Conservation (phyloP, 2,329 filamentous ascomycete species). For the Penicillium corylophilum region DNA sequence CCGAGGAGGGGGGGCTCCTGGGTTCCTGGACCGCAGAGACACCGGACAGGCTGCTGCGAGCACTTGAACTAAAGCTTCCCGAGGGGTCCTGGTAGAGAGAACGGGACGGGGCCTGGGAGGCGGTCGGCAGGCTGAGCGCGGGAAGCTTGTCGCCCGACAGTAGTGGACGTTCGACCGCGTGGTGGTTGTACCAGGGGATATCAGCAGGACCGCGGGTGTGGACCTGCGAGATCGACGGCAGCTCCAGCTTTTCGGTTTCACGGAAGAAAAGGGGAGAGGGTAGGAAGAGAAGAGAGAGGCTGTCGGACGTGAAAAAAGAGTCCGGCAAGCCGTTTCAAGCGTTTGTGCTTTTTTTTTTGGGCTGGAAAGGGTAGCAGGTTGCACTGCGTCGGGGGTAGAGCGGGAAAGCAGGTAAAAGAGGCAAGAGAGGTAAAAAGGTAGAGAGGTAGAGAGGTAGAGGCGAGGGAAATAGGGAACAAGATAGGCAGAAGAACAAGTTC, state of each 20-base stretch:
- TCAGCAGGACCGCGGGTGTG: constrained; percentile 76
- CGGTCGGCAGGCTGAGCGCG: constrained; percentile 67
- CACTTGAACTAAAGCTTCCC: constrained; percentile 47
- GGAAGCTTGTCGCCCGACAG: constrained; percentile 74
- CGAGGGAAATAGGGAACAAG: constrained; percentile 5
- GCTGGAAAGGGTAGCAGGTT: constrained; percentile 5
- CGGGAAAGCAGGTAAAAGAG: no score
- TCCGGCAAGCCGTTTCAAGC: constrained; percentile 22
- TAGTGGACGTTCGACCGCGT: constrained; percentile 63
- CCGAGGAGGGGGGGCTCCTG: constrained; percentile 71
- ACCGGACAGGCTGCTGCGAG: constrained; percentile 57
- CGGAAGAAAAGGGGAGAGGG: constrained; percentile 23
- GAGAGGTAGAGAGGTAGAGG: background rate
- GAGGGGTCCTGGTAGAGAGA: constrained; percentile 66
- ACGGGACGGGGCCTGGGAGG: constrained; percentile 67
- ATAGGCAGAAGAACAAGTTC: constrained; percentile 10
- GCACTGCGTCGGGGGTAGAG: constrained; percentile 6
- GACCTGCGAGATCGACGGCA: constrained; percentile 80
- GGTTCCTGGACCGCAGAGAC: constrained; percentile 50
- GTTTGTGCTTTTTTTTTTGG: constrained; percentile 3
- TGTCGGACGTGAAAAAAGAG: constrained; percentile 24
- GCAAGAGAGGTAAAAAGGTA: no score
- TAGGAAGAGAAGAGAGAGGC: constrained; percentile 13
- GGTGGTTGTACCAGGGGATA: constrained; percentile 66
- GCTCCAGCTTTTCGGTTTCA: constrained; percentile 88